Evolutionary conservation across 164 flowering plant genomes (phyloP), one percentile per base, ranked within the genome.

Genomic region (Nelumbo lutea): DNA sequence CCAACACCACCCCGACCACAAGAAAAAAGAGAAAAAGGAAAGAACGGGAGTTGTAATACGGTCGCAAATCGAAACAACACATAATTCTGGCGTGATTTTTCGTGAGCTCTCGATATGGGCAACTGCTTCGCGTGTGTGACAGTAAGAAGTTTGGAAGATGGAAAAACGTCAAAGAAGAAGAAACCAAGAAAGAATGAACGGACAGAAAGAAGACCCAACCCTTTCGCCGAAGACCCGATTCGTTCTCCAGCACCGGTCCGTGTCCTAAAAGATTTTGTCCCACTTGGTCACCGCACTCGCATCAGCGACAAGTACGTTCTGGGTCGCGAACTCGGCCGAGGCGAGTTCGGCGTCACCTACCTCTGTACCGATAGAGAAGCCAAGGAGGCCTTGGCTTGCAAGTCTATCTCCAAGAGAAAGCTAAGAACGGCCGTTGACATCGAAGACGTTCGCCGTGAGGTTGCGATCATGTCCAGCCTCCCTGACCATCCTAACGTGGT

Each of bases 281-380:
- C 92, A 2, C 69, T 78, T 14, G 75, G 76, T 59, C 87, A 84
- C 80, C 81, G 88, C 39, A 77, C 86, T 5, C 78, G 85, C 42
- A 88, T 94, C 80, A 67, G 81, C 60, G 98, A 91, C 78, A 94
- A 91, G 84, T 94, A 94, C 79, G 67, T 82, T 6, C 79, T 94
- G 42, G 95, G 97, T 27, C 89, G 86, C 2, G 98, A 94, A 65
- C 87, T 94, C 42, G 98, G 98, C 5, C 86, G 98, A 6, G 98
- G 98, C 11, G 98, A 94, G 80, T 94, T 94, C 74, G 98, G 98
- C 7, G 75, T 94, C 69, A 94, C 98, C 13, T 91, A 90, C 70
- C 83, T 94, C 40, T 94, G 98, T 57, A 91, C 93, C 1, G 97
- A 94, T 77, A 69, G 88, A n/a, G 95, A 86, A 72, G 87, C 86